These are phyloP conservation scores for Colletotrichum gigasporum DNA, from an alignment of 2,329 filamentous ascomycete genomes.

Conservation along the genomic window DNA sequence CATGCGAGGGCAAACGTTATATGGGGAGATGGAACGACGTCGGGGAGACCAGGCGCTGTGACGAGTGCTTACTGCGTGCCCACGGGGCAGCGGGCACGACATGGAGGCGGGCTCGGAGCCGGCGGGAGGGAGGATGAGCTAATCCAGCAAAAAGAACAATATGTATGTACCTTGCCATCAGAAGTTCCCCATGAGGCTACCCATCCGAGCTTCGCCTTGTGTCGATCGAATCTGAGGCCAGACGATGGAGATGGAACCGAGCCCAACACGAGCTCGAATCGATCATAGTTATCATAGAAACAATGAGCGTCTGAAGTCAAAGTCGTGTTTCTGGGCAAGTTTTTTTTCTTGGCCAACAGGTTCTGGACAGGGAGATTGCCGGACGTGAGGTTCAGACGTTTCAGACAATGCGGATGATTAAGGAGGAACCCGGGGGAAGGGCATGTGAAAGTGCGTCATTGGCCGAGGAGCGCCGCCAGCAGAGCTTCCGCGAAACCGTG, in stretches of 20 bases:
- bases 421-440: constrained; percentile 6
- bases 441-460: constrained; percentile 32
- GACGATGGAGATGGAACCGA: constrained; percentile 12
- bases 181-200: constrained; percentile 13
- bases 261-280: background rate
- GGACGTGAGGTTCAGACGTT: constrained; percentile 17
- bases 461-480: background rate
- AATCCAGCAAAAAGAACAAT: background rate
- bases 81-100: background rate
- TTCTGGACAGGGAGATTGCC: background rate
- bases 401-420: constrained; percentile 7
- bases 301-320: constrained; percentile 15
- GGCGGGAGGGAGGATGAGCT: background rate
- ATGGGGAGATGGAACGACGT: background rate
- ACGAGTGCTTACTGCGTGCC: background rate
- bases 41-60: background rate
- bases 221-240: constrained; percentile 14
- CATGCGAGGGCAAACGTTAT: constrained; percentile 24
- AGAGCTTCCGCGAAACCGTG: constrained; percentile 26
- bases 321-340: background rate
- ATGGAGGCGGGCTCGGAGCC: constrained; percentile 2
- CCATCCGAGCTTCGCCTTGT: constrained; percentile 21
- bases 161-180: background rate
- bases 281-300: constrained; percentile 22
- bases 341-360: background rate